Evolutionary conservation across 2,329 filamentous ascomycete genomes (phyloP).

Genomic region (Botrytis galanthina): DNA sequence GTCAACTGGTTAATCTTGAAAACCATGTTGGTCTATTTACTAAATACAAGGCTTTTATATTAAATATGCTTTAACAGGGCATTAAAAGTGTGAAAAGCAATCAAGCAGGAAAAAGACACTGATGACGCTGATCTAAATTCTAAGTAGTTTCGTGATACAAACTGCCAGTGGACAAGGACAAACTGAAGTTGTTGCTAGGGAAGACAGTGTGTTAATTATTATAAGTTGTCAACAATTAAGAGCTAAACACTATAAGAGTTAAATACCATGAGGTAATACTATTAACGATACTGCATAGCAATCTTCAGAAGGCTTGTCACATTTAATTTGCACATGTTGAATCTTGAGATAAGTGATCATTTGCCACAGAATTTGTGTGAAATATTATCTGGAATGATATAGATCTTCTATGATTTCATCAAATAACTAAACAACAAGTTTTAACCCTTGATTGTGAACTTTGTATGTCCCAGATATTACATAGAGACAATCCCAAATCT

Average conservation of each 20-base stretch:
- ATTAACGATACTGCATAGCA: not conserved
- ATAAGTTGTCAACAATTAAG: not conserved
- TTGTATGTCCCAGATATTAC: not conserved
- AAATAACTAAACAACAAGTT: not conserved
- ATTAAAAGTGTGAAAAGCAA: not conserved
- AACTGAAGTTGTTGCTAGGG: not conserved
- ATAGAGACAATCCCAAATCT: not conserved
- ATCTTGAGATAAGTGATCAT: not conserved
- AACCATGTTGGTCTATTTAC: not conserved
- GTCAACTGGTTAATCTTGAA: not conserved
- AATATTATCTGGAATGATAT: not conserved
- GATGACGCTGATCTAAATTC: not conserved
- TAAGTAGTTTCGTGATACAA: not conserved
- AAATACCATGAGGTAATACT: too few species aligned
- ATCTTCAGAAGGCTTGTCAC: not conserved
- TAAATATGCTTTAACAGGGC: not conserved
- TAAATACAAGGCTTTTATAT: not conserved
- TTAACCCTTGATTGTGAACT: not conserved
- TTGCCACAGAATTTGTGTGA: not conserved
- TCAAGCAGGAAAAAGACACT: too few species aligned
- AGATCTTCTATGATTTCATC: not conserved
- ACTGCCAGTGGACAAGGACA: not conserved
- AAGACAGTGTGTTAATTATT: not conserved
- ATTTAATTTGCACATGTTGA: not conserved
- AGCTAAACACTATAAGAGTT: not conserved